Conservation (phyloP, 2,329 filamentous ascomycete genomes). For the Basipetospora chlamydospora region DNA sequence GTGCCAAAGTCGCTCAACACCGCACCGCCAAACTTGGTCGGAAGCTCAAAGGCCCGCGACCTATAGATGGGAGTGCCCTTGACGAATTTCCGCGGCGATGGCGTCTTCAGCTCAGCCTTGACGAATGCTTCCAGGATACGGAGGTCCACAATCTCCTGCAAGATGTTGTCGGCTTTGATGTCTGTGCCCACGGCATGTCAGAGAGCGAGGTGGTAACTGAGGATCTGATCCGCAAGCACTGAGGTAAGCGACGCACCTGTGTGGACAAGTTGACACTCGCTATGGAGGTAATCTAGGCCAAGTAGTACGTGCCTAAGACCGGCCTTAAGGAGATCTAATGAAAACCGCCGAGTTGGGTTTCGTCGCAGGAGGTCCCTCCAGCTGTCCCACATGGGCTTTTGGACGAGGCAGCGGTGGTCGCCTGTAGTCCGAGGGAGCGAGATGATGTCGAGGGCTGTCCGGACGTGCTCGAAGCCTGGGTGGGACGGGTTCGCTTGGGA, state of each 20-base stretch:
- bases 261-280: constrained; percentile 26
- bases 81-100: constrained; percentile 11
- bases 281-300: constrained; percentile 25
- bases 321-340: constrained; percentile 20
- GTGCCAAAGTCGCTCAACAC: constrained; percentile 16
- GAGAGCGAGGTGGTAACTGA: neutral
- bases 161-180: constrained; percentile 27
- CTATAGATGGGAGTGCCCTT: constrained; percentile 12
- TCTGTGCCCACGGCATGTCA: constrained; percentile 13
- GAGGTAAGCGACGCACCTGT: no score
- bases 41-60: constrained; percentile 11
- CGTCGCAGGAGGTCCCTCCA: constrained; percentile 21
- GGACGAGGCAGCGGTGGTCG: constrained; percentile 20
- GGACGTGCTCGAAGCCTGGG: constrained; percentile 15
- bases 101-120: constrained; percentile 11
- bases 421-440: constrained; percentile 15
- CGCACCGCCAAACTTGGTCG: constrained; percentile 12
- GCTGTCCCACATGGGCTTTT: constrained; percentile 24
- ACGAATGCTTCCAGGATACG: constrained; percentile 8
- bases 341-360: constrained; percentile 21
- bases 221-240: no score
- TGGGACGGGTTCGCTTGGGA: constrained; percentile 12
- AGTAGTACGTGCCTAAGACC: constrained; percentile 19
- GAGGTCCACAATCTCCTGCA: constrained; percentile 10
- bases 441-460: constrained; percentile 18